phyloP scores from a whole-genome alignment of 2,329 filamentous ascomycete species.

The Pestalotiopsis fici region DNA sequence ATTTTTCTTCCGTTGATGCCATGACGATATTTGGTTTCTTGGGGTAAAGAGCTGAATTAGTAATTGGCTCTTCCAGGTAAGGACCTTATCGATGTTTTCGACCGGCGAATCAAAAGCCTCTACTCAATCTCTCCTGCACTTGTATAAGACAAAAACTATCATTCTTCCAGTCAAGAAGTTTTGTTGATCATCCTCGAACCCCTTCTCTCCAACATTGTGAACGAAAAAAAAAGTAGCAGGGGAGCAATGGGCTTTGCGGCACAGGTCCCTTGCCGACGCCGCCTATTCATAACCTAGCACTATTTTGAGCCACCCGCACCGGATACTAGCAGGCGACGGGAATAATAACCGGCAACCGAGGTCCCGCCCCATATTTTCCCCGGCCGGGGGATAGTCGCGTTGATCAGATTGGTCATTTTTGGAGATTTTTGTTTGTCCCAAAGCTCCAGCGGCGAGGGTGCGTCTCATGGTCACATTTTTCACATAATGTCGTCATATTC shows the following conservation, averaged over 20 bases:
- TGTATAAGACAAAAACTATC: no score
- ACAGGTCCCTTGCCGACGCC: background rate
- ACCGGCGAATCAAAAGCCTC: no score
- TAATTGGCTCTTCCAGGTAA: background rate
- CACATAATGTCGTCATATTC: no score
- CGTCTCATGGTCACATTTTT: no score
- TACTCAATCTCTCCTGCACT: no score
- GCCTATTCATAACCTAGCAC: background rate
- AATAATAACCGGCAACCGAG: background rate
- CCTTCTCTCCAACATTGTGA: no score
- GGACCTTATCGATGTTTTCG: background rate
- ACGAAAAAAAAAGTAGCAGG: background rate
- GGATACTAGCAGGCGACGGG: background rate
- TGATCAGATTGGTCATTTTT: background rate
- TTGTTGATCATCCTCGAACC: no score
- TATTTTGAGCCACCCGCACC: background rate
- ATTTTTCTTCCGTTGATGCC: background rate
- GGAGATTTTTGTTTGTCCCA: no score
- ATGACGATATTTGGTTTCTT: background rate
- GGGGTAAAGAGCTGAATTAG: background rate
- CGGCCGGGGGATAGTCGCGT: background rate
- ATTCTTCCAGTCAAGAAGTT: no score
- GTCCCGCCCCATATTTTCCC: background rate
- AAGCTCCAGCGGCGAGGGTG: no score
- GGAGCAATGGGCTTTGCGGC: background rate